Evolutionary conservation across 2,329 filamentous ascomycete genomes (phyloP), one percentile per base, ranked within the genome.

Genomic region (Talaromyces marneffei): DNA sequence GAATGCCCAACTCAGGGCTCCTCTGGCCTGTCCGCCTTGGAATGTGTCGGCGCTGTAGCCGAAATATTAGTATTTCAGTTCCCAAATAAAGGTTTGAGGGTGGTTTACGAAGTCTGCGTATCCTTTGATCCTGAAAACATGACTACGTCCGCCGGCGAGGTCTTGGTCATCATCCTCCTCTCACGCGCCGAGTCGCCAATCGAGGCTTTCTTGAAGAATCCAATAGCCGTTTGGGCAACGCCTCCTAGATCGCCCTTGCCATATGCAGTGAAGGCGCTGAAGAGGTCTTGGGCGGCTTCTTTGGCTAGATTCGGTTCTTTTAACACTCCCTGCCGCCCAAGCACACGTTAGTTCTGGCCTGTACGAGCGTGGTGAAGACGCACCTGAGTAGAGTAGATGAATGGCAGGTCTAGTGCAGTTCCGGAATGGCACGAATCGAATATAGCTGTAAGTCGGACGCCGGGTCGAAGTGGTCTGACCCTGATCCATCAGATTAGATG

Each of bases 61-160:
- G 25, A n/a, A 40, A 57, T n/a, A 18, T 59, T 27, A 62, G 60
- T 18, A 48, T 25, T 33, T 2, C 14, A 12, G 5, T 27, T 31
- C 16, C 27, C 4, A 10, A 9, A 2, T 6, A 10, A 9, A 2
- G 10, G 8, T 18, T 12, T 7, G 48, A 10, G 18, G 16, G 2
- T 29, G 29, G 10, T 29, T 52, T 65, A 75, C 73, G 74, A 76
- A 57, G 93, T 99, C 78, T 97, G 94, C 62, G 88, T 87, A 72
- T 97, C 94, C 77, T 97, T 97, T 77, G 91, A 95, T 55, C 94
- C 94, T 63, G 91, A 96, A 86, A 92, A 96, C 90, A 97, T 96
- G 72, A 97, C 86, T 40, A 99, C 94, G 75, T 99, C 94, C 44
- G 94, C 94, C 1, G 93, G 89, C 42, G 89, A 94, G 3, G 94